Evolutionary conservation across 192 early-diverging fungal genomes (phyloP).

Genomic region (Coemansia javaensis): DNA sequence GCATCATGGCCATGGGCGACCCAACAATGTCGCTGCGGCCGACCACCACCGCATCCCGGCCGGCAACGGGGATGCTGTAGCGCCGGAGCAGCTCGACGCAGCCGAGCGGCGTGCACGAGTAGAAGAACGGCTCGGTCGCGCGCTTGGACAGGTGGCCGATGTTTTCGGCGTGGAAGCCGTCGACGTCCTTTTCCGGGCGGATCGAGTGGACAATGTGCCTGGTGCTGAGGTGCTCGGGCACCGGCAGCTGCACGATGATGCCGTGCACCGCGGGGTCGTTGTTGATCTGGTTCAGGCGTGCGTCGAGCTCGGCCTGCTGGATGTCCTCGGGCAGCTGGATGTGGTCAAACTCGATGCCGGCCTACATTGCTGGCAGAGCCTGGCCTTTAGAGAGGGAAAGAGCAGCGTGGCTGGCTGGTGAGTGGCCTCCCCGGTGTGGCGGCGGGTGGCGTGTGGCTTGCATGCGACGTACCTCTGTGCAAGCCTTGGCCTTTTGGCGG

Average conservation of each 20-base stretch:
- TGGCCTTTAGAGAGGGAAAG: too few relatives aligned
- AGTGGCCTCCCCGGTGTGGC: neutral
- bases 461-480: constrained; percentile 56
- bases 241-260: constrained; percentile 91
- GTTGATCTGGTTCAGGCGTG: constrained; percentile 68
- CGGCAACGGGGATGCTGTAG: constrained; percentile 63
- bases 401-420: neutral
- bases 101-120: constrained; percentile 96
- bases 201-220: constrained; percentile 79
- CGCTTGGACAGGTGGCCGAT: constrained; percentile 87
- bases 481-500: constrained; percentile 87
- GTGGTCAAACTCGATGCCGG: constrained; percentile 74
- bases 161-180: constrained; percentile 96
- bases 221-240: constrained; percentile 84
- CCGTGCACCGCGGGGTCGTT: constrained; percentile 82
- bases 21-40: constrained; percentile 96
- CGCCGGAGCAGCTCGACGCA: constrained; percentile 79
- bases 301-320: constrained; percentile 67
- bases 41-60: constrained; percentile 89
- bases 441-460: neutral
- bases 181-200: constrained; percentile 88
- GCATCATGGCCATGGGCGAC: constrained; percentile 76
- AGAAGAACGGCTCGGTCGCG: constrained; percentile 73
- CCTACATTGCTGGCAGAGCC: constrained; percentile 26
- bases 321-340: constrained; percentile 61